Percentiles rank a stretch among this genome's conserved stretches.
phyloP scores from a whole-genome alignment of 2,329 filamentous ascomycete genomes.

The Xylariaceae sp. region DNA sequence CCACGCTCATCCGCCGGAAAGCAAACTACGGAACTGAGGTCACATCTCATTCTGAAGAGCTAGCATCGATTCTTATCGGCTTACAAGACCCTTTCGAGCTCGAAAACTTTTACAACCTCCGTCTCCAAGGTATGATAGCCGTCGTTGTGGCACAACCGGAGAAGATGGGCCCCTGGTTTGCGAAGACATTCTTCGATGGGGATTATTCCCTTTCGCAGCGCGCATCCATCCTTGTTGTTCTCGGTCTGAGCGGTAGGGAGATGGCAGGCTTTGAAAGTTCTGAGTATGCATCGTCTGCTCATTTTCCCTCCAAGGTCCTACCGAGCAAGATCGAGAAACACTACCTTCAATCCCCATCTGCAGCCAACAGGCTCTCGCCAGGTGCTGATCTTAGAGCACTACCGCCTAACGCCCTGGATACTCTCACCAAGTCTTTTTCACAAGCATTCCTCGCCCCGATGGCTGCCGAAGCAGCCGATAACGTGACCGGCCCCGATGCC shows the following conservation, averaged over 20 bases:
- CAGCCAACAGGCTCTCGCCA: slow-evolving; percentile 20
- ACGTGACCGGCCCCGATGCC: slow-evolving; percentile 71
- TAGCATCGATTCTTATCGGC: slow-evolving; percentile 72
- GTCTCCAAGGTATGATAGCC: slow-evolving; percentile 77
- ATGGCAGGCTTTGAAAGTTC: slow-evolving; percentile 70
- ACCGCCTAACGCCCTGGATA: slow-evolving; percentile 59
- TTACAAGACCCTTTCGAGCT: slow-evolving; percentile 83
- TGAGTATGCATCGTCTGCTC: slow-evolving; percentile 44
- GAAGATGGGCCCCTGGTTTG: slow-evolving; percentile 78
- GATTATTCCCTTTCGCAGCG: slow-evolving; percentile 87
- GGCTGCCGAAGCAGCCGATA: slow-evolving; percentile 75
- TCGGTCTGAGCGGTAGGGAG: slow-evolving; percentile 80
- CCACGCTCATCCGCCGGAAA: slow-evolving; percentile 80
- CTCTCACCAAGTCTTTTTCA: slow-evolving; percentile 63
- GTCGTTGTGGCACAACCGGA: slow-evolving; percentile 71
- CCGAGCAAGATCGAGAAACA: slow-evolving; percentile 68
- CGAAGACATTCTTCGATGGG: slow-evolving; percentile 80
- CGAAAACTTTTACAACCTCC: slow-evolving; percentile 69
- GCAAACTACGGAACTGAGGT: slow-evolving; percentile 85
- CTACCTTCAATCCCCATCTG: slow-evolving; percentile 48
- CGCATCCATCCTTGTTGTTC: slow-evolving; percentile 71
- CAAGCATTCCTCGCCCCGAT: slow-evolving; percentile 74
- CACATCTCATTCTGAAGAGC: slow-evolving; percentile 73
- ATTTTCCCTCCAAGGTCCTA: slow-evolving; percentile 78
- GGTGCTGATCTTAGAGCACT: slow-evolving; percentile 47